These are phyloP conservation scores for Pythium sukuiense DNA, from an alignment of 352 stramenopile species.

Conservation along the genomic window DNA sequence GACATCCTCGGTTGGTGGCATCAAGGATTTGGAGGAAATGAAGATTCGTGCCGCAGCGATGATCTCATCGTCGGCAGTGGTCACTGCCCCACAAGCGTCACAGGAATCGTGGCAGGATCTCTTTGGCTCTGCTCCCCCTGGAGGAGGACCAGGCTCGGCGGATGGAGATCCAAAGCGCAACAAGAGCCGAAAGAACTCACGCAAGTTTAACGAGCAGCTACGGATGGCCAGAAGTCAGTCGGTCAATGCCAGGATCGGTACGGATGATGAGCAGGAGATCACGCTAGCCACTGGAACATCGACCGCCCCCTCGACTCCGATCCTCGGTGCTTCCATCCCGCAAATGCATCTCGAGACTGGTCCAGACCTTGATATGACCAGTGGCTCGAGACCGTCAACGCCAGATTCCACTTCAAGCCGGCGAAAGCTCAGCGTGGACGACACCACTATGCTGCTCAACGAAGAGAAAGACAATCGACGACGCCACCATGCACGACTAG, in stretches of 20 bases:
- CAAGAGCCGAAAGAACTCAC: constrained; percentile 65
- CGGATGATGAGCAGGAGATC: constrained; percentile 29
- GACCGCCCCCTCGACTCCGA: constrained; percentile 10
- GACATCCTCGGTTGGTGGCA: constrained; percentile 14
- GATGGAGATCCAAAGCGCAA: constrained; percentile 43
- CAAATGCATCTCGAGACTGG: not conserved
- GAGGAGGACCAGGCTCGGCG: constrained; percentile 3
- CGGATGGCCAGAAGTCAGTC: constrained; percentile 53
- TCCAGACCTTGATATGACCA: not conserved
- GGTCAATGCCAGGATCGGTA: constrained; percentile 55
- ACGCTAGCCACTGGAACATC: not conserved
- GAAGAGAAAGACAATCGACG: constrained; percentile 14
- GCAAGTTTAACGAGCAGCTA: constrained; percentile 72
- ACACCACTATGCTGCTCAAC: constrained; percentile 15
- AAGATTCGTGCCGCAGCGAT: constrained; percentile 60
- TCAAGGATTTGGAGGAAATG: constrained; percentile 58
- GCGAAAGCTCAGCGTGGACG: constrained; percentile 25
- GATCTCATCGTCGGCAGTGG: constrained; percentile 24
- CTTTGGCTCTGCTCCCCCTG: constrained; percentile 39
- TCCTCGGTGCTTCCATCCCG: not conserved
- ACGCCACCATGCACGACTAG: constrained; percentile 36
- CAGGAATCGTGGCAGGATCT: constrained; percentile 74
- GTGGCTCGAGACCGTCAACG: constrained; percentile 10
- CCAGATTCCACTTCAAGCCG: not conserved
- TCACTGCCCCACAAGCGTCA: constrained; percentile 19